phyloP scores from a whole-genome alignment of 768 basidiomycete genomes.

The Suillus sp. region DNA sequence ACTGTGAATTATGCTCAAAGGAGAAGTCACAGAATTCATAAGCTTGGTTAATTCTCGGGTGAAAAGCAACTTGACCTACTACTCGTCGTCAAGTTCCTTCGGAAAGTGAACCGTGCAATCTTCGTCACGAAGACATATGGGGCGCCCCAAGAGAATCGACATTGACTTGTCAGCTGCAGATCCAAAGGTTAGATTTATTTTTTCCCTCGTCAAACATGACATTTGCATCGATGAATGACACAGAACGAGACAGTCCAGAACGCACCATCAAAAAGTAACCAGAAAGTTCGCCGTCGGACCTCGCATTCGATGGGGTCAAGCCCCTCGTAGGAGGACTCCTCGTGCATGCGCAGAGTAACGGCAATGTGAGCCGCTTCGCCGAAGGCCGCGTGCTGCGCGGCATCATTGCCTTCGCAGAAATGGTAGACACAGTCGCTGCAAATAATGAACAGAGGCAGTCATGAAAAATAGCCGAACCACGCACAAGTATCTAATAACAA shows the following conservation, averaged over 20 bases:
- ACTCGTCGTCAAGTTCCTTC: slow-evolving; percentile 87
- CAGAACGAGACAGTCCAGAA: slow-evolving; percentile 16
- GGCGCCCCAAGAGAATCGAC: slow-evolving; percentile 81
- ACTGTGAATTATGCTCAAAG: slow-evolving; percentile 73
- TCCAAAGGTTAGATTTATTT: slow-evolving; percentile 9
- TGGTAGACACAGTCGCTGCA: slow-evolving; percentile 80
- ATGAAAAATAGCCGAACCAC: slow-evolving; percentile 28
- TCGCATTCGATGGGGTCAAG: slow-evolving; percentile 88
- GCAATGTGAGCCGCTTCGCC: slow-evolving; percentile 87
- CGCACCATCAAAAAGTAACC: slow-evolving; percentile 86
- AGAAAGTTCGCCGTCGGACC: slow-evolving; percentile 83
- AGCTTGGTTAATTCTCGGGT: slow-evolving; percentile 34
- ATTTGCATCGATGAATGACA: slow-evolving; percentile 11
- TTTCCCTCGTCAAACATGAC: slow-evolving; percentile 4
- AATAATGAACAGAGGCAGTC: slow-evolving; percentile 14
- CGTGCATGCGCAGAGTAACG: slow-evolving; percentile 81
- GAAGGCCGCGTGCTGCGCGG: slow-evolving; percentile 85
- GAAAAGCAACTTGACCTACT: slow-evolving; percentile 52
- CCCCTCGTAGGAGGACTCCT: slow-evolving; percentile 79
- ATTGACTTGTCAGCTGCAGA: slow-evolving; percentile 82
- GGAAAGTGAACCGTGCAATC: slow-evolving; percentile 90
- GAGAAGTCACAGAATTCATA: slow-evolving; percentile 20
- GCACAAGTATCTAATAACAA: slow-evolving; percentile 88
- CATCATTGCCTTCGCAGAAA: slow-evolving; percentile 87
- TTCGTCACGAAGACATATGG: slow-evolving; percentile 85